These are phyloP conservation scores for Dactylellina haptotyla DNA, from an alignment of 2,329 filamentous ascomycete genomes.

Conservation along the genomic window DNA sequence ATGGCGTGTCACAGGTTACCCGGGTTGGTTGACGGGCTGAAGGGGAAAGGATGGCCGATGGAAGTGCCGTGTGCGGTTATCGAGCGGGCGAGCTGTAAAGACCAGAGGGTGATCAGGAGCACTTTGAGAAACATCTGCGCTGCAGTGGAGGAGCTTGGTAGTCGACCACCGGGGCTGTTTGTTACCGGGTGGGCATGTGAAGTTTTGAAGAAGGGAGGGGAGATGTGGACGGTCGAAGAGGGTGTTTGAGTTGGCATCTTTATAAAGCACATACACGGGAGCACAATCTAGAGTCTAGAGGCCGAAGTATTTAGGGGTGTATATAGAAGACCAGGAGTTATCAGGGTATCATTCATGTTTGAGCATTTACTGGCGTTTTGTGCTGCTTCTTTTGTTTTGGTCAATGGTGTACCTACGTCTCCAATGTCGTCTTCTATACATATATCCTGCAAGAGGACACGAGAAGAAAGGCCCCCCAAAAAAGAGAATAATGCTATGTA, in stretches of 20 bases:
- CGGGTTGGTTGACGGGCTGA: slow-evolving; percentile 76
- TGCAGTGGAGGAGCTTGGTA: slow-evolving; percentile 89
- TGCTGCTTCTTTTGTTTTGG: background rate
- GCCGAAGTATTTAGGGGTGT: too few relatives aligned
- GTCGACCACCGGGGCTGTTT: slow-evolving; percentile 84
- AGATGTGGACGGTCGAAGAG: slow-evolving; percentile 84
- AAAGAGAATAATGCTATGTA: background rate
- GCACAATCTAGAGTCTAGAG: too few relatives aligned
- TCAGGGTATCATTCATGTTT: background rate
- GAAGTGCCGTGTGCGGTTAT: slow-evolving; percentile 90
- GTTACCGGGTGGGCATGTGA: slow-evolving; percentile 87
- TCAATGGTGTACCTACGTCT: background rate
- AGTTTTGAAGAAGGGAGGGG: slow-evolving; percentile 70
- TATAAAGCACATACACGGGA: too few relatives aligned
- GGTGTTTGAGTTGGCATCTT: too few relatives aligned
- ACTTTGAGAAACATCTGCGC: slow-evolving; percentile 80
- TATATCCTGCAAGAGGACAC: background rate
- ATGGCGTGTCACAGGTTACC: slow-evolving; percentile 91
- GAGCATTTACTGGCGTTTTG: slow-evolving; percentile 1
- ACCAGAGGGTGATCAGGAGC: slow-evolving; percentile 90
- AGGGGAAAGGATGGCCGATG: slow-evolving; percentile 71
- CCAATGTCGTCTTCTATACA: background rate
- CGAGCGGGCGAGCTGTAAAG: slow-evolving; percentile 90
- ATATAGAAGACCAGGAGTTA: background rate
- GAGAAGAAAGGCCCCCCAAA: background rate